Evolutionary conservation across 768 basidiomycete genomes (phyloP), one percentile per base, ranked within the genome.

Genomic region (Boletus bicolor): DNA sequence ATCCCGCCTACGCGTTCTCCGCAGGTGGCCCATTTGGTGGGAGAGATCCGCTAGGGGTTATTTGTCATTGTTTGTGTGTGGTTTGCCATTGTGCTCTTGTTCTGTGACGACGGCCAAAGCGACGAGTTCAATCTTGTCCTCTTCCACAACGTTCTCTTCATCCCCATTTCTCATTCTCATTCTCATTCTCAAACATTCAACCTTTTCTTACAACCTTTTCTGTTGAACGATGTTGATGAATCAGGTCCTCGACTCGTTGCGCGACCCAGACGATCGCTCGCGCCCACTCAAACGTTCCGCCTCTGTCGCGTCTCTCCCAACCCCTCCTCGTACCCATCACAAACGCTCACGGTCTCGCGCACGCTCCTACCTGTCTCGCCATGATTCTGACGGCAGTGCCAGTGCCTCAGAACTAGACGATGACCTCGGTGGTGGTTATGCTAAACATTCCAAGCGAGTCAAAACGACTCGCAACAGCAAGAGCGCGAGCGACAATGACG

Each of bases 251-350:
- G 73, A 74, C 58, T 72, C 72, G 43, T 4, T 53, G 52, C 65
- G 53, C 58, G 51, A 58, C 51, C 48, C 53, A 41, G 57, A 55
- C 39, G 49, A 57, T 17, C 56, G 43, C 1, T 48, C 63, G 38
- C 76, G 74, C 39, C 73, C 76, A 15, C 73, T 85, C 46, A 86
- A 86, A 69, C 82, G 85, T 21, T 83, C 83, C 17, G 82, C 84
- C 26, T 87, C 86, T 17, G 76, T 77, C 41, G 82, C 80, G 32
- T 84, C 84, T 5, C 75, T 88, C 24, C 85, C 84, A 37, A 88
- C 86, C 0, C 86, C 86, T 21, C 86, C 86, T 0, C 72, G 81
- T 30, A 86, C 85, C 8, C 76, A 73, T 47, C 75, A 80, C 54
- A 84, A 78, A 57, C 76, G 75, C 19, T 70, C 78, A 53, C 75